These are phyloP conservation scores for Kodamaea sp. DNA, from an alignment of 1,139 yeast species.

Conservation along the genomic window DNA sequence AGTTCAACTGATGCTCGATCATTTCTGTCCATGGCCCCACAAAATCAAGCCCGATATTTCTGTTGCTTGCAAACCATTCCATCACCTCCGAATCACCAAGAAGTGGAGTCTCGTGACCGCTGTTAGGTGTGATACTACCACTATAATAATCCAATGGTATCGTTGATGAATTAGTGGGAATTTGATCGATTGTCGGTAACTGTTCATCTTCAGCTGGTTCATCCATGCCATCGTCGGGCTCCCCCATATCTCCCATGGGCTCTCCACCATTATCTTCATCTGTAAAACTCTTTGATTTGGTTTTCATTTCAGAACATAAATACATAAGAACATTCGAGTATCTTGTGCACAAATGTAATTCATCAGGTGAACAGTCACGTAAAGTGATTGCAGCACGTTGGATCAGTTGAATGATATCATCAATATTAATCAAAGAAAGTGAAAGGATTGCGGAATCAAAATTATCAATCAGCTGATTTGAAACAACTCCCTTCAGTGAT, in stretches of 20 bases:
- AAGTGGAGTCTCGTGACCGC: slow-evolving; percentile 8
- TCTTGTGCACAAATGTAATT: slow-evolving; percentile 74
- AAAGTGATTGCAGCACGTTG: slow-evolving; percentile 72
- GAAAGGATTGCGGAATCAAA: slow-evolving; percentile 53
- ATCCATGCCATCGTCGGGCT: not conserved
- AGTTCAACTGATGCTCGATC: slow-evolving; percentile 59
- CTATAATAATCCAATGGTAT: not conserved
- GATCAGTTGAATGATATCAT: slow-evolving; percentile 64
- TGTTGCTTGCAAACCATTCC: slow-evolving; percentile 69
- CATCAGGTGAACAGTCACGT: slow-evolving; percentile 86
- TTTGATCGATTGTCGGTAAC: not conserved
- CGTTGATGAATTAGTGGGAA: not conserved
- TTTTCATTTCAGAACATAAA: slow-evolving; percentile 71
- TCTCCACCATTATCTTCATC: slow-evolving; percentile 12
- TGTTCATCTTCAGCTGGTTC: slow-evolving; percentile 1
- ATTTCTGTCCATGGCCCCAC: slow-evolving; percentile 89
- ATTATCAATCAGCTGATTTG: slow-evolving; percentile 18
- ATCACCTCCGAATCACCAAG: slow-evolving; percentile 55
- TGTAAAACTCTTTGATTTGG: slow-evolving; percentile 23
- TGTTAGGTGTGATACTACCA: not conserved
- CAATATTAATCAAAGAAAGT: slow-evolving; percentile 62
- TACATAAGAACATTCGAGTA: slow-evolving; percentile 80
- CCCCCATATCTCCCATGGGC: not conserved
- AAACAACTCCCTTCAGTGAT: slow-evolving; percentile 5
- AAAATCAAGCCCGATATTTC: slow-evolving; percentile 71